Evolutionary conservation across 2,329 filamentous ascomycete genomes (phyloP), one percentile per base, ranked within the genome.

Genomic region (Penicillium sp.): DNA sequence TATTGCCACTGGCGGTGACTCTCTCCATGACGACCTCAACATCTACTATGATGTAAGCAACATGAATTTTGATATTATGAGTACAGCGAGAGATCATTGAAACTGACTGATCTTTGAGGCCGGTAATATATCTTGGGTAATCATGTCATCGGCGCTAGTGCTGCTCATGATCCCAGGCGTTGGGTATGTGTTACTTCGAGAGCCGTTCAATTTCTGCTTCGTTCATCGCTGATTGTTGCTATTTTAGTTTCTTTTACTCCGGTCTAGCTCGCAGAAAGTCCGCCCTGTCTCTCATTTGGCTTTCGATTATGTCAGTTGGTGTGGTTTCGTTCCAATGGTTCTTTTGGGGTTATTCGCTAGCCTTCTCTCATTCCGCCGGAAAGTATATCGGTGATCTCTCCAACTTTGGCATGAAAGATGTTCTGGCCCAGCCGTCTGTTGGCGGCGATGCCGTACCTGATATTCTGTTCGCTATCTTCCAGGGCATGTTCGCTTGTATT

Each of bases 111-210:
- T 24, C 5, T 24, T 29, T 51, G 63, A 93, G 87, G 83, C 87
- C 55, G 92, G 91, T 69, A 86, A 96, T 76, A 86, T 96, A 68
- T 85, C 88, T 53, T 96, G 90, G 87, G 84, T 96, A 69, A 80
- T 92, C 67, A 85, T 86, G 49, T 86, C 85, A 29, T 84, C 91
- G 3, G 90, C 89, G 14, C 84, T 96, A 45, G 91, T 96, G 54
- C 80, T 96, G 64, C 86, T 96, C 70, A 96, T 96, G 91, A 91
- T 96, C 72, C 92, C 92, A 33, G 92, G 92, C 54, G 91, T 96
- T 68, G 92, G 84, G 82, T 85, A 76, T 61, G 74, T 51, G 34
- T 52, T 45, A 6, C n/a, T 29, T 36, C 46, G 19, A 37, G 11
- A 26, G 31, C 11, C 23, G 2, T 21, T 29, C 3, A 37, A n/a